A percentile compares a stretch with the other conserved stretches of the same genome.
phyloP scores from a whole-genome alignment of 139 green algal genomes.

The Auxenochlorella protothecoides region DNA sequence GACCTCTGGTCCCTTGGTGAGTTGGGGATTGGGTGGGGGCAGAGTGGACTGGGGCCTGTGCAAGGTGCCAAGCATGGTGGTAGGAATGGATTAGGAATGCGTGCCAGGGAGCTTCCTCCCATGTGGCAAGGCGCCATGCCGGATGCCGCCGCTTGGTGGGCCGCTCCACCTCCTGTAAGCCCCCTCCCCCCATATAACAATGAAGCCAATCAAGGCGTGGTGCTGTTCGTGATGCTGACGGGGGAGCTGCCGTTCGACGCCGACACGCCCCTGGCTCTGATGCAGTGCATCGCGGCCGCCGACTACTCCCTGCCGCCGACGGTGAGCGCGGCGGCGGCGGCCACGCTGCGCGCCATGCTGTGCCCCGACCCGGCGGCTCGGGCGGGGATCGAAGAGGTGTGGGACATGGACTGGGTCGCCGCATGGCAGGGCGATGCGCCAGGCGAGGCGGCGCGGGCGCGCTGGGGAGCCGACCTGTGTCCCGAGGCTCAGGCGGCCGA shows the following conservation, averaged over 20 bases:
- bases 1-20: slow-evolving; percentile 55
- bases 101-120: not conserved
- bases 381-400: too few relatives aligned
- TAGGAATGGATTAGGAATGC: too few relatives aligned
- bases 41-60: not conserved
- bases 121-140: not conserved
- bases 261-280: slow-evolving; percentile 24
- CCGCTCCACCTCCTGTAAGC: not conserved
- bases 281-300: slow-evolving; percentile 26
- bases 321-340: slow-evolving; percentile 13
- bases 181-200: too few relatives aligned
- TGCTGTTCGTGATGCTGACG: slow-evolving; percentile 37
- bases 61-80: not conserved
- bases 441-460: too few relatives aligned
- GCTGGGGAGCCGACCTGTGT: too few relatives aligned
- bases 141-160: not conserved
- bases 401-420: too few relatives aligned
- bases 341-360: slow-evolving; percentile 29
- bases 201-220: slow-evolving; percentile 17
- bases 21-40: not conserved
- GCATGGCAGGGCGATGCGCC: too few relatives aligned
- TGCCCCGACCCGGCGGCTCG: slow-evolving; percentile 11
- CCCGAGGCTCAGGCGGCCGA: too few relatives aligned
- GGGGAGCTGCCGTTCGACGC: slow-evolving; percentile 48
- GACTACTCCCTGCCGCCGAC: slow-evolving; percentile 31